Evolutionary conservation across 148 eudicot species (phyloP).

Genomic region (Rhododendron simsii): DNA sequence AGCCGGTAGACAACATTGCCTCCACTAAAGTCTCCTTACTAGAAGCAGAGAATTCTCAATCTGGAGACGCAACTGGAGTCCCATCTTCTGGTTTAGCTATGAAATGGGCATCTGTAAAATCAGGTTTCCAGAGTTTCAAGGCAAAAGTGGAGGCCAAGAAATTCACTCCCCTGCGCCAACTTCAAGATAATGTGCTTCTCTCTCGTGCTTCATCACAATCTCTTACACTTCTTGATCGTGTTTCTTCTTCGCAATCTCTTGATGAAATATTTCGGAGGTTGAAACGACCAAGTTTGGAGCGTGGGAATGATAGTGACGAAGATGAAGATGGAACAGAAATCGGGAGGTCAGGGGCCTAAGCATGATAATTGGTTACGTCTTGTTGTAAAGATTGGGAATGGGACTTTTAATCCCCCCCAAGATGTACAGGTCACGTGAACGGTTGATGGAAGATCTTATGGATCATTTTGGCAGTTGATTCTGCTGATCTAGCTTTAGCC

Average conservation of each 20-base stretch:
- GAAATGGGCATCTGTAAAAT: constrained; percentile 74
- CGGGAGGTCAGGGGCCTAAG: constrained; percentile 25
- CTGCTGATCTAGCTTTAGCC: not conserved
- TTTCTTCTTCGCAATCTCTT: constrained; percentile 42
- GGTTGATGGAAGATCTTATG: not conserved
- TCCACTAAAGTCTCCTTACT: constrained; percentile 33
- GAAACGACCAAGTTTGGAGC: constrained; percentile 29
- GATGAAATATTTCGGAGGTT: constrained; percentile 55
- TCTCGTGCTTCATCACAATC: constrained; percentile 38
- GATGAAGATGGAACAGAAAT: constrained; percentile 13
- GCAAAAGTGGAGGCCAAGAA: constrained; percentile 41
- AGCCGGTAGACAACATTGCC: constrained; percentile 27
- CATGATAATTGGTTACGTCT: constrained; percentile 27
- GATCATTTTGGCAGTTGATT: not conserved
- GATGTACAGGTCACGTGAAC: not conserved
- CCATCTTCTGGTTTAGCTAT: constrained; percentile 55
- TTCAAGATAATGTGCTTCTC: constrained; percentile 27
- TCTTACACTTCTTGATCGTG: constrained; percentile 46
- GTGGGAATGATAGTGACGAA: constrained; percentile 27
- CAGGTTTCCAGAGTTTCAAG: constrained; percentile 42
- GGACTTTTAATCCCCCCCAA: not conserved
- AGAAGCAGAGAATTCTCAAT: constrained; percentile 27
- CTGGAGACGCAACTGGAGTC: constrained; percentile 30
- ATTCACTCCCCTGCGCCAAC: constrained; percentile 35
- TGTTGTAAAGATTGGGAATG: constrained; percentile 1